These are phyloP conservation scores for Hypoxylon rubiginosum DNA, from an alignment of 2,329 filamentous ascomycete species.

Conservation along the genomic window DNA sequence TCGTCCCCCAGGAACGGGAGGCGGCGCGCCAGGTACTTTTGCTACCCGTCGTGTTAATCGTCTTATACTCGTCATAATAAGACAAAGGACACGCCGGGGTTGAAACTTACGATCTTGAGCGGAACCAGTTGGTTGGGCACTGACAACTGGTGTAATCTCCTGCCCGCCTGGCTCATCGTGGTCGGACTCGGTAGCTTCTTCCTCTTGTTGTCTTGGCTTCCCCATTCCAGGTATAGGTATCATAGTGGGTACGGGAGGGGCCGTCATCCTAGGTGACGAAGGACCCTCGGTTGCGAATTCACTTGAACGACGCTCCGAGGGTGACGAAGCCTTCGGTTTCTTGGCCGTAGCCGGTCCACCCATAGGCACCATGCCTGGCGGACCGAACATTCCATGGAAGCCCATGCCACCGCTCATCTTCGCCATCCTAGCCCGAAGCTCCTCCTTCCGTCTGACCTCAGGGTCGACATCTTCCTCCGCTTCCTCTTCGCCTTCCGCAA, in stretches of 20 bases:
- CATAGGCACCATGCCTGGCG: constrained; percentile 75
- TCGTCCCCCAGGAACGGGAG: constrained; percentile 64
- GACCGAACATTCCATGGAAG: constrained; percentile 90
- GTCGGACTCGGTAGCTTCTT: constrained; percentile 62
- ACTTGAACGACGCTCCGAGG: constrained; percentile 57
- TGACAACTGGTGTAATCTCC: constrained; percentile 48
- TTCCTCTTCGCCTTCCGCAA: constrained; percentile 69
- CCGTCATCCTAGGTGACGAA: constrained; percentile 58
- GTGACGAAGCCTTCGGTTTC: constrained; percentile 66
- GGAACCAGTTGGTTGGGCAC: constrained; percentile 44
- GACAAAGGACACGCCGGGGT: constrained; percentile 29
- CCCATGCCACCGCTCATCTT: constrained; percentile 97
- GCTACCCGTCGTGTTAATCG: constrained; percentile 49
- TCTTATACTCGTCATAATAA: constrained; percentile 31
- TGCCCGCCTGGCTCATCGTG: constrained; percentile 58
- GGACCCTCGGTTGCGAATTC: constrained; percentile 60
- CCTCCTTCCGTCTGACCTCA: constrained; percentile 85
- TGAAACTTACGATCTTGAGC: constrained; percentile 48
- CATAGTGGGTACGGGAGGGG: constrained; percentile 69
- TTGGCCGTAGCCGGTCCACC: constrained; percentile 62
- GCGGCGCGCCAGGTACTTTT: constrained; percentile 52
- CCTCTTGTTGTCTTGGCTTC: constrained; percentile 63
- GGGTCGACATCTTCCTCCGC: constrained; percentile 90
- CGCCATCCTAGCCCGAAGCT: constrained; percentile 94
- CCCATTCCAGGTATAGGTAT: constrained; percentile 81